A percentile compares a stretch with the other conserved stretches of the same genome.
These are phyloP conservation scores for Stipa capillata DNA, from an alignment of 176 grass and related monocot genomes.

Conservation along the genomic window DNA sequence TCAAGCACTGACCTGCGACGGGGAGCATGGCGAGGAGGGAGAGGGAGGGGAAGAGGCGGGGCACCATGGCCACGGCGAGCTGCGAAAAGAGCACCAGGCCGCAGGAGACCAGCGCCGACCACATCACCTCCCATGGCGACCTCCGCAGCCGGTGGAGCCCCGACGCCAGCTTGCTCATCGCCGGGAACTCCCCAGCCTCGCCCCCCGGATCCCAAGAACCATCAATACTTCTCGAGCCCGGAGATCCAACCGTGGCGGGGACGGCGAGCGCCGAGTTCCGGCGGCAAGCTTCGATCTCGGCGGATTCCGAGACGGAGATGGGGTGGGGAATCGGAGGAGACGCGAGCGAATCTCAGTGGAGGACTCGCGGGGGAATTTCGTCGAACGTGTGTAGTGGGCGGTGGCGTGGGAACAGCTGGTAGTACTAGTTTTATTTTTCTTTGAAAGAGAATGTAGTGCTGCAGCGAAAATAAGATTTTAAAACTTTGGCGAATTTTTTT, in stretches of 20 bases:
- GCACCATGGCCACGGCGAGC: conserved; percentile 76
- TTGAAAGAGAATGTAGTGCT: neutral
- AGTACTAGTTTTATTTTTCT: too few species aligned
- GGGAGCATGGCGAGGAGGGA: conserved; percentile 88
- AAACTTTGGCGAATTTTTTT: neutral
- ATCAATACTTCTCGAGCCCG: conserved; percentile 12
- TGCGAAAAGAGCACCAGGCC: conserved; percentile 65
- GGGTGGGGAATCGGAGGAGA: conserved; percentile 14
- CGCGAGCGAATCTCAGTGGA: conserved; percentile 31
- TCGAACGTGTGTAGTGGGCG: conserved; percentile 22
- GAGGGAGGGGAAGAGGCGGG: conserved; percentile 59
- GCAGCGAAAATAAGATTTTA: neutral
- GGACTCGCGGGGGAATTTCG: conserved; percentile 34
- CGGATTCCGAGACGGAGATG: neutral
- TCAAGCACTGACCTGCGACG: conserved; percentile 47
- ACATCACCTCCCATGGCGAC: conserved; percentile 60
- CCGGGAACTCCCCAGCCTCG: neutral
- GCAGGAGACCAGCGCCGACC: conserved; percentile 61
- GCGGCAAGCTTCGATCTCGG: conserved; percentile 17
- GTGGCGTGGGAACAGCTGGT: neutral
- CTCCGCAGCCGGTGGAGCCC: conserved; percentile 57
- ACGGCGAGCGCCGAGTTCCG: neutral
- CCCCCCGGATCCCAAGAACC: conserved; percentile 24
- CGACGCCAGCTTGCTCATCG: conserved; percentile 58
- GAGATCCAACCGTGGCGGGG: conserved; percentile 17